A percentile compares a stretch with the other conserved stretches of the same genome.
These are phyloP conservation scores for Geosmithia putterillii DNA, from an alignment of 2,329 filamentous ascomycete species.

Conservation along the genomic window DNA sequence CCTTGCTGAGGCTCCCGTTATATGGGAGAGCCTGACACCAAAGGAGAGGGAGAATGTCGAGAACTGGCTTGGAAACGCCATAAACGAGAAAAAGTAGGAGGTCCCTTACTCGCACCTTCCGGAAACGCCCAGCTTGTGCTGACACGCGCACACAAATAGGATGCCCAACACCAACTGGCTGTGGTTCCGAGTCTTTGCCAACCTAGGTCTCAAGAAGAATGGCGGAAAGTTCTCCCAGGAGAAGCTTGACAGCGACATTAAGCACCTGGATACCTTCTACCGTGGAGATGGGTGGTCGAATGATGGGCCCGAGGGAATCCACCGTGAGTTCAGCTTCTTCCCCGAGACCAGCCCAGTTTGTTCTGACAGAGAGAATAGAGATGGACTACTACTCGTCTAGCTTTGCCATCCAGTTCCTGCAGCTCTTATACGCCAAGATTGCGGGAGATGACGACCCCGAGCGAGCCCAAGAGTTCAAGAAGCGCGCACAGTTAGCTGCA, in stretches of 20 bases:
- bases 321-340: constrained; percentile 43
- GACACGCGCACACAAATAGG: constrained; percentile 25
- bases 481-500: constrained; percentile 53
- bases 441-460: constrained; percentile 53
- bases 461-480: constrained; percentile 56
- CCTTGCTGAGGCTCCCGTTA: constrained; percentile 52
- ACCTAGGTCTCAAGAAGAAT: constrained; percentile 65
- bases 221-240: constrained; percentile 58
- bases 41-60: constrained; percentile 55
- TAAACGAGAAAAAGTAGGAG: constrained; percentile 61
- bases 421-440: constrained; percentile 64
- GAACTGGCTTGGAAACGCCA: constrained; percentile 58
- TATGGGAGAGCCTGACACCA: constrained; percentile 55
- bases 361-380: constrained; percentile 24
- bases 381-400: constrained; percentile 81
- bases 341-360: no score
- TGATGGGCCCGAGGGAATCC: constrained; percentile 65
- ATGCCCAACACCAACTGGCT: constrained; percentile 62
- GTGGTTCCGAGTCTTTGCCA: constrained; percentile 79
- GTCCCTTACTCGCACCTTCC: background rate
- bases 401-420: constrained; percentile 71
- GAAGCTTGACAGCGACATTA: constrained; percentile 61
- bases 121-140: background rate
- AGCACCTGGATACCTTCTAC: constrained; percentile 70
- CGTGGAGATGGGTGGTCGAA: constrained; percentile 76